Evolutionary conservation across 352 stramenopile species (phyloP), one percentile per base, ranked within the genome.

Genomic region (Phytophthora pseudosyringae): DNA sequence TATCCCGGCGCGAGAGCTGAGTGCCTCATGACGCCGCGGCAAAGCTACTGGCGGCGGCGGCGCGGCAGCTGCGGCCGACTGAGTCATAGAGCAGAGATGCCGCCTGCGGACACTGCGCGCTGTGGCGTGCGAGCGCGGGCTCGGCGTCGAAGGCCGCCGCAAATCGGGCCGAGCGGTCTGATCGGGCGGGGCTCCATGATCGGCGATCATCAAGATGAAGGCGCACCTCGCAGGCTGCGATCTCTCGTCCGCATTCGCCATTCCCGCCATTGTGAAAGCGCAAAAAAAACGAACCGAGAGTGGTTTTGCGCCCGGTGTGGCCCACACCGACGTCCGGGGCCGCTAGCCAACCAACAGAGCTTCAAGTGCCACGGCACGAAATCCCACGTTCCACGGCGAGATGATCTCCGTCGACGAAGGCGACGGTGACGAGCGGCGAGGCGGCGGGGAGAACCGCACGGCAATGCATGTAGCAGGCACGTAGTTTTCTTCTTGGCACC

Each of bases 131-230:
- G 45, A 39, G 46, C 2, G 28, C 10, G 21, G 32, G 13, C 36
- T 50, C 52, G 28, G 8, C 26, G 21, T 28, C 15, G 16, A 21
- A 21, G 46, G n/a, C 25, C 5, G 10, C 16, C 33, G 49, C 49
- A 67, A 60, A 67, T 67, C 59, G 13, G 32, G 41, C 16, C 50
- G 59, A 60, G 13, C 31, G 40, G 51, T 58, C 59, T 68, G 59
- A 49, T 68, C 59, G 49, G 58, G 45, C 38, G 13, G 6, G 31
- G 52, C 15, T 52, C 59, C 62, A n/a, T n/a, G n/a, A n/a, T n/a
- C n/a, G n/a, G n/a, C n/a, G 55, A 70, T 70, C 62, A 70, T 70
- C 62, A 70, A 70, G 62, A 65, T 65, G 54, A 45, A 54, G 47
- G 29, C 40, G 43, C 45, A 26, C 35, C 29, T 3, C 43, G 12